Evolutionary conservation across 139 green algal species (phyloP), one percentile per base, ranked within the genome.

Genomic region (Dunaliella primolecta): DNA sequence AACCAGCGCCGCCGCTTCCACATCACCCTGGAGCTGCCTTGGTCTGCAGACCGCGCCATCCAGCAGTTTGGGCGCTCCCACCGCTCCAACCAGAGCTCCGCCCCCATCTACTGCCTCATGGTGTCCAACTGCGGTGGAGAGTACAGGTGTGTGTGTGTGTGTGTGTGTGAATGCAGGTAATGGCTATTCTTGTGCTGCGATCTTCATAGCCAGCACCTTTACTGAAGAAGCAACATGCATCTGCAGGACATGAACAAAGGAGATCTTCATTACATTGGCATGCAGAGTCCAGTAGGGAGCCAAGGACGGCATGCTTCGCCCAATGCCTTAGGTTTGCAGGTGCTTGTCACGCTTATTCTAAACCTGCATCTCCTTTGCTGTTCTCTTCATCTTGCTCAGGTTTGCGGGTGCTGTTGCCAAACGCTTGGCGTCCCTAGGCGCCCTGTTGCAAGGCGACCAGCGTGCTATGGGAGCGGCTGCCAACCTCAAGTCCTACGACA

Each of bases 21-120:
- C 89, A 89, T 97, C 78, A 98, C 94, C 2, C 91, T 97, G 38
- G 95, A 98, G 90, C 90, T 98, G 87, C 92, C 94, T 64, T 98
- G 95, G 86, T 89, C 57, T n/a, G 87, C 92, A n/a, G 92, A 95
- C 85, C 92, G 92, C 78, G 92, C 93, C 34, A 94, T 97, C 25
- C 94, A 97, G 89, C 94, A 97, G 93, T 95, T 97, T 89, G 94
- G 94, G 0, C 90, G 94, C 80, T 91, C 83, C 11, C 94, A 97
- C 82, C 88, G 93, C 71, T 84, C 85, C 7, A 94, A 96, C 88
- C 94, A 97, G 86, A 57, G 83, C 32, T 88, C 84, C 3, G 89
- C 91, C n/a, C 94, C 94, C 37, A 81, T 94, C 80, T 97, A 96
- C 89, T 87, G 88, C 83, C 90, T 96, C 71, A 81, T 96, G 21